Percentiles rank a stretch among this genome's conserved stretches.
Conservation (phyloP, 2,329 filamentous ascomycete genomes). For the Colletotrichum tamarilloi region DNA sequence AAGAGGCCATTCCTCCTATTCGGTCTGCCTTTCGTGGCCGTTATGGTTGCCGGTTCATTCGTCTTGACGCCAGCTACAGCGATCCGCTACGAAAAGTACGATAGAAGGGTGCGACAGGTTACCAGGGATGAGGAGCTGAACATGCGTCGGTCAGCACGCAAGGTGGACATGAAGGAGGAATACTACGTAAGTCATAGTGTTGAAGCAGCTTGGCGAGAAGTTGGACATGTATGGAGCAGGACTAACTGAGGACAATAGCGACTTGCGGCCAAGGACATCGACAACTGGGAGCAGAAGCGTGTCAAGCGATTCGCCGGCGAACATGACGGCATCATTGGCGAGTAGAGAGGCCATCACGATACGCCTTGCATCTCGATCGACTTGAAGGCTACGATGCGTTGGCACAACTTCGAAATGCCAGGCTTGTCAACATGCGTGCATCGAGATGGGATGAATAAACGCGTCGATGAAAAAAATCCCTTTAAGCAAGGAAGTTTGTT, state of each 20-base stretch:
- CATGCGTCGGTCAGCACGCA: constrained; percentile 76
- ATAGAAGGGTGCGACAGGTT: constrained; percentile 88
- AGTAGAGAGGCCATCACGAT: constrained; percentile 27
- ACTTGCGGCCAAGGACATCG: constrained; percentile 88
- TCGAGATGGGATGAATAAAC: constrained; percentile 12
- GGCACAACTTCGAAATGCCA: background rate
- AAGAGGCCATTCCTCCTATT: constrained; percentile 92
- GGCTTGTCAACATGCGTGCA: background rate
- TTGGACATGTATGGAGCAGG: constrained; percentile 41
- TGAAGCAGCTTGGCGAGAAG: background rate
- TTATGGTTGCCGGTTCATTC: constrained; percentile 93
- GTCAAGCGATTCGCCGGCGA: constrained; percentile 92
- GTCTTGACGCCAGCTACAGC: constrained; percentile 94
- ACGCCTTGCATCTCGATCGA: constrained; percentile 20
- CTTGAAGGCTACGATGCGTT: background rate
- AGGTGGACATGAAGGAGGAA: constrained; percentile 84
- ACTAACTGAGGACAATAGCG: constrained; percentile 75
- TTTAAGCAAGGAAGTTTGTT: background rate
- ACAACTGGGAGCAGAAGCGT: constrained; percentile 96
- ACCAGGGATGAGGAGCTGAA: constrained; percentile 88
- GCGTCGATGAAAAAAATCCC: background rate
- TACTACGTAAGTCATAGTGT: constrained; percentile 76
- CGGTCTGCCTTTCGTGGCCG: constrained; percentile 89
- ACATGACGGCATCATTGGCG: constrained; percentile 80
- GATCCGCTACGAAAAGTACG: constrained; percentile 91